Evolutionary conservation across 2,329 filamentous ascomycete species (phyloP), one percentile per base, ranked within the genome.

Genomic region (Fusarium veterinarium): DNA sequence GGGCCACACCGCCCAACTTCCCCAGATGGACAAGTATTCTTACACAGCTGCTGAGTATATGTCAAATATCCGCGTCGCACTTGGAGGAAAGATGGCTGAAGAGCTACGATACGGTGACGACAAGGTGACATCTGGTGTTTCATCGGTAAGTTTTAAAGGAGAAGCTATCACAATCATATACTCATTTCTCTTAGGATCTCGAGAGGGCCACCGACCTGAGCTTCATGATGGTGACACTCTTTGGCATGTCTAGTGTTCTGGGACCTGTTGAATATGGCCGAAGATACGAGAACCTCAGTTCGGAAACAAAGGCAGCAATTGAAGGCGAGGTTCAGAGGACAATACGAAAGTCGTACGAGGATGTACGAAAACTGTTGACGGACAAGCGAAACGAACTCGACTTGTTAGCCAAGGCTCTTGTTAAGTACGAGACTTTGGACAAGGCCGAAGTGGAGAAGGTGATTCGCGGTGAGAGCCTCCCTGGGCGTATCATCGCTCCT

Each of bases 361-460:
- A 95, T 40, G 94, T 95, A 45, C 84, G 86, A 49, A 88, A 89
- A 51, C 86, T 98, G 8, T 84, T 99, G 51, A 89, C 88, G 3
- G 88, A 90, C 40, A 94, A 93, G 80, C 90, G 95, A 62, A 91
- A 92, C 66, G 95, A 97, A 81, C 88, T 99, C 12, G 95, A 99
- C 77, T 86, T 94, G 16, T 86, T 99, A 14, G 95, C 96, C 33
- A 91, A 95, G 78, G 96, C 95, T 10, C 87, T 99, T 14, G 91
- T 99, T 38, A 92, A 98, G 82, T 98, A 98, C 81, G 96, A 99
- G 86, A 98, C 95, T 0, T 84, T 99, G 57, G 92, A 93, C 81
- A 93, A 92, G 81, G 91, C 92, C 6, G 96, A 99, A 82, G 97
- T 98, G 71, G 91, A 95, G 81, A 94, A 93, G 85, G 93, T 98